These are phyloP conservation scores for Neurospora sp. DNA, from an alignment of 495 filamentous ascomycete genomes.

Conservation along the genomic window DNA sequence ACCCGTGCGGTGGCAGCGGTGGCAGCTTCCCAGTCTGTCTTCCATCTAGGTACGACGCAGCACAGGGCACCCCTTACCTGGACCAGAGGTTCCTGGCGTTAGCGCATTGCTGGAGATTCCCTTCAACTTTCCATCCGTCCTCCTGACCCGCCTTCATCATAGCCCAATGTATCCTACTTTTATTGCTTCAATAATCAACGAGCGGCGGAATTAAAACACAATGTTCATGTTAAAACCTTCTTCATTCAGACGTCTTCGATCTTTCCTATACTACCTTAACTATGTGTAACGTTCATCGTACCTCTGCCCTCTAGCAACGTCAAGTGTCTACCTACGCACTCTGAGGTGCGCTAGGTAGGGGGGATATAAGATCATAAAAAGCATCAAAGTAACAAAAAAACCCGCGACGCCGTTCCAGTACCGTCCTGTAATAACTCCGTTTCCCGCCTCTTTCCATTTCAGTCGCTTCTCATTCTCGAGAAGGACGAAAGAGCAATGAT, in stretches of 20 bases:
- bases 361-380: neutral
- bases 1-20: neutral
- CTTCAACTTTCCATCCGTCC: neutral
- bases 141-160: neutral
- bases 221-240: neutral
- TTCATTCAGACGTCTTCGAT: neutral
- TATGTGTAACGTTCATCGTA: neutral
- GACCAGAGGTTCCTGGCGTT: neutral
- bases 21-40: neutral
- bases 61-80: neutral
- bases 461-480: neutral
- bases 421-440: neutral
- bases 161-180: neutral
- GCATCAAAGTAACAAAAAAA: neutral
- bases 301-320: neutral
- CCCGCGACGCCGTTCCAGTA: neutral
- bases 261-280: neutral
- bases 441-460: neutral
- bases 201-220: neutral
- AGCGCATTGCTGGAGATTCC: neutral
- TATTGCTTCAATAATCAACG: neutral
- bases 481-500: neutral
- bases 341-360: neutral
- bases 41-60: neutral
- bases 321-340: neutral